Percentiles rank a stretch among this genome's conserved stretches.
These are phyloP conservation scores for Diaporthe citrichinensis DNA, from an alignment of 2,329 filamentous ascomycete species.

Conservation along the genomic window DNA sequence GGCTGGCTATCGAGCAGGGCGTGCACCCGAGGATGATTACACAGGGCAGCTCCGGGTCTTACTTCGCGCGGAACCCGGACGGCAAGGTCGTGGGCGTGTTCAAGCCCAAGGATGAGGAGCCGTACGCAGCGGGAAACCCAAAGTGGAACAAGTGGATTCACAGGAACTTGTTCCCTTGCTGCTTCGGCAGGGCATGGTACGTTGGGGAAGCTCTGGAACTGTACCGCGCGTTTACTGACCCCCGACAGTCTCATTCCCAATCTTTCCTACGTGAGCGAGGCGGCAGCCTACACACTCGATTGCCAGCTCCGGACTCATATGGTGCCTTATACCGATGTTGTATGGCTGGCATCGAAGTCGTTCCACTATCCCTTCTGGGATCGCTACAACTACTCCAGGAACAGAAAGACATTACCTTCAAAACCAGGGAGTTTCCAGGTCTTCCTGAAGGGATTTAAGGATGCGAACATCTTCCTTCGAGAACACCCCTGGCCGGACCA, in stretches of 20 bases:
- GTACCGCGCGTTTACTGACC: conserved; percentile 11
- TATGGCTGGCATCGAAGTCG: conserved; percentile 93
- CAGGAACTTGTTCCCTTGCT: conserved; percentile 96
- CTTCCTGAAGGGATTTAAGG: conserved; percentile 96
- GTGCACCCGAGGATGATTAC: conserved; percentile 96
- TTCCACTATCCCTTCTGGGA: conserved; percentile 99
- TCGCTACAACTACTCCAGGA: conserved; percentile 87
- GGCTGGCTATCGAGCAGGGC: conserved; percentile 88
- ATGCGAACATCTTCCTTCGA: conserved; percentile 94
- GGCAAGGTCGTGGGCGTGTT: conserved; percentile 98
- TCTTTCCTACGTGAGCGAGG: conserved; percentile 97
- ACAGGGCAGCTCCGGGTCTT: conserved; percentile 97
- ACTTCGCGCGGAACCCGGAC: conserved; percentile 92
- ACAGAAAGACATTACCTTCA: conserved; percentile 86
- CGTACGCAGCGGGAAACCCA: conserved; percentile 95
- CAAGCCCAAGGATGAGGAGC: conserved; percentile 99
- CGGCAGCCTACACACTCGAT: conserved; percentile 95
- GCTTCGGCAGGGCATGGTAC: conserved; percentile 91
- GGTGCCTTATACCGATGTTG: conserved; percentile 96
- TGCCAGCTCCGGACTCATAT: conserved; percentile 89
- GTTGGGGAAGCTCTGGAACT: neutral
- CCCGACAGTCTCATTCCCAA: conserved; percentile 85
- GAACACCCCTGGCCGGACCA: conserved; percentile 99
- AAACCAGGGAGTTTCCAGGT: conserved; percentile 98
- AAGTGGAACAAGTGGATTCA: conserved; percentile 99